Evolutionary conservation across 805 yeast species (phyloP), one percentile per base, ranked within the genome.

Genomic region (Metschnikowia aberdeeniae): DNA sequence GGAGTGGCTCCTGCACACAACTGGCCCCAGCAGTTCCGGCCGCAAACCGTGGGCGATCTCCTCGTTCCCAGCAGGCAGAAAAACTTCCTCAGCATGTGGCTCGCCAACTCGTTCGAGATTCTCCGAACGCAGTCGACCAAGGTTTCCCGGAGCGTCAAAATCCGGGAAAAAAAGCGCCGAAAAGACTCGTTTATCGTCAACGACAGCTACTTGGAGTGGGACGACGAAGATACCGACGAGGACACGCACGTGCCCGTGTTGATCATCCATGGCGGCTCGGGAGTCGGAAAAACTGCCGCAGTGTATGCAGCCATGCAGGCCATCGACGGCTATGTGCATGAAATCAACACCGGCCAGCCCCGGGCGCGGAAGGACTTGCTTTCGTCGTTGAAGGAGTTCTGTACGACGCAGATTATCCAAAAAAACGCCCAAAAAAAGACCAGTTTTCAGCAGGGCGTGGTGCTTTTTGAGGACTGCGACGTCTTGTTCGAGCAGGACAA

Each of bases 381-480:
- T 42, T 76, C 80, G 22, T 77, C 71, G 26, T 69, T 92, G 32
- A 81, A 76, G 40, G 97, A 95, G 56, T 76, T 89, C 43, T 81
- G 92, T 45, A 90, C 96, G 4, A 85, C 95, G 0, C 89, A 88
- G 48, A 68, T 85, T 38, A 90, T 92, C 1, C 87, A 84, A 51
- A 68, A 68, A 40, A 57, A 44, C n/a, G 43, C 49, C 27, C 63
- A 62, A 19, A 49, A 46, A 12, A 20, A 19, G 11, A 19, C 9
- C 6, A 56, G 56, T 17, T 76, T 75, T 41, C 80, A 75, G 47
- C 74, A 79, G 47, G 89, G 92, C 6, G 67, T 89, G 5, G 82
- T 93, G 4, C 63, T 93, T 29, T 72, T 92, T 46, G 96, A 90
- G 54, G 97, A 92, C 56, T 90, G 86, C 34, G 96, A 92, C 59